Conservation (phyloP, 371 early-diverging fungal genomes). For the Haplosporangium sp. region DNA sequence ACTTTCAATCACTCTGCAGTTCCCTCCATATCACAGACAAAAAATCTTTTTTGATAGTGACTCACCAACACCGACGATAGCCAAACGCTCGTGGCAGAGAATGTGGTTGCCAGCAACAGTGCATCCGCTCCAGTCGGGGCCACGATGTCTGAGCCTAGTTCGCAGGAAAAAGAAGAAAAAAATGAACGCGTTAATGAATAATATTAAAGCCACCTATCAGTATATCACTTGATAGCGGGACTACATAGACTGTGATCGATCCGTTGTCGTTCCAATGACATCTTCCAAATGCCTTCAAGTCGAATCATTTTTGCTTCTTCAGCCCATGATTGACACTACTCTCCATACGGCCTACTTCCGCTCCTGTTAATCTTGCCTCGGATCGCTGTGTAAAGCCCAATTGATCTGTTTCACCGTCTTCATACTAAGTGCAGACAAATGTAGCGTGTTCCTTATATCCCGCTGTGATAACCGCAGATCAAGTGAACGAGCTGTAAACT, state of each 20-base stretch:
- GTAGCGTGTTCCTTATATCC: no score
- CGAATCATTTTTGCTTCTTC: no score
- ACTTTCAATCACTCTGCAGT: not conserved
- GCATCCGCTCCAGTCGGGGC: slow-evolving; percentile 97
- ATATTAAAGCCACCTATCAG: not conserved
- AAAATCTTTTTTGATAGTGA: slow-evolving; percentile 26
- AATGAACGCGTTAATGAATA: not conserved
- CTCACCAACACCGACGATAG: slow-evolving; percentile 96
- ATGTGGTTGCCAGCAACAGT: slow-evolving; percentile 82
- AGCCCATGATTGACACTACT: no score
- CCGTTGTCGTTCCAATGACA: no score
- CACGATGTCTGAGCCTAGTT: slow-evolving; percentile 87
- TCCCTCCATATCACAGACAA: not conserved
- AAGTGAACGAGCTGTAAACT: not conserved
- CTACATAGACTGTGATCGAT: no score
- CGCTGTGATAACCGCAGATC: not conserved
- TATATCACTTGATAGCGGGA: no score
- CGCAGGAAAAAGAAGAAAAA: not conserved
- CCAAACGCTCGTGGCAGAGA: slow-evolving; percentile 95
- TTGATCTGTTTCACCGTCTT: no score
- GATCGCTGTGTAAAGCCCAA: no score
- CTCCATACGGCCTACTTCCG: no score
- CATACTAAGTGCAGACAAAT: no score
- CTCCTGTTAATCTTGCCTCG: no score
- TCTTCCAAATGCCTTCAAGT: no score